Conservation (phyloP, 2,329 filamentous ascomycete species). For the Neophaeococcomyces mojaviensis region DNA sequence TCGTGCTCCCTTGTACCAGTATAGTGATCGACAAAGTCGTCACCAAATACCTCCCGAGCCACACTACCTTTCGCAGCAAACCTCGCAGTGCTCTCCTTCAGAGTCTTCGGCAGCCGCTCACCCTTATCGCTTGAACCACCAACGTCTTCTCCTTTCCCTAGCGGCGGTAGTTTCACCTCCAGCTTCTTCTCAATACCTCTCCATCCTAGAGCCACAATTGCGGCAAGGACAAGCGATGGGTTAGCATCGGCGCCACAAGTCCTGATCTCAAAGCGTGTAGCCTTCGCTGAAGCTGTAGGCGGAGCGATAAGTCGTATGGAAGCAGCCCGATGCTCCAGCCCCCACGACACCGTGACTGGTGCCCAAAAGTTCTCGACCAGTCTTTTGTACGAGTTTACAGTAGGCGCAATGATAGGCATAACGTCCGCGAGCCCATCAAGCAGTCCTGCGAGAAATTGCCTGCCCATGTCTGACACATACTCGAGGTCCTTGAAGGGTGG, state of each 20-base stretch:
- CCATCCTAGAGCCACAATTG: constrained; percentile 82
- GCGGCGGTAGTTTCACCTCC: constrained; percentile 69
- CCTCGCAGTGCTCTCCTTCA: constrained; percentile 73
- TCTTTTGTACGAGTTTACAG: constrained; percentile 95
- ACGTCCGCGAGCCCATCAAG: constrained; percentile 84
- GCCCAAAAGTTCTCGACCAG: constrained; percentile 99
- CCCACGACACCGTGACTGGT: constrained; percentile 95
- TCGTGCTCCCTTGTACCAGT: constrained; percentile 90
- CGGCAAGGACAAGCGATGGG: constrained; percentile 75
- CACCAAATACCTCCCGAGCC: constrained; percentile 87
- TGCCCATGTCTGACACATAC: constrained; percentile 75
- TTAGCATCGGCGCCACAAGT: constrained; percentile 94
- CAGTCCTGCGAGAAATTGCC: constrained; percentile 87
- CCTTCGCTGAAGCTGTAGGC: constrained; percentile 73
- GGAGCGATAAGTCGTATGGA: constrained; percentile 85
- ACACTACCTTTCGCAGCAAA: constrained; percentile 75
- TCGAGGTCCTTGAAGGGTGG: constrained; percentile 68
- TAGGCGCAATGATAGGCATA: constrained; percentile 92
- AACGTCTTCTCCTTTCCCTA: constrained; percentile 77
- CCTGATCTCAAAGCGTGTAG: constrained; percentile 86
- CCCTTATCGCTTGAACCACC: constrained; percentile 66
- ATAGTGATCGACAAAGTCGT: constrained; percentile 94
- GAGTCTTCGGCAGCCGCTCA: constrained; percentile 68
- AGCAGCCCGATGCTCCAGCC: constrained; percentile 86
- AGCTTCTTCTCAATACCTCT: constrained; percentile 89